Evolutionary conservation across 192 early-diverging fungal genomes (phyloP).

Genomic region (Linnemannia schmuckeri): DNA sequence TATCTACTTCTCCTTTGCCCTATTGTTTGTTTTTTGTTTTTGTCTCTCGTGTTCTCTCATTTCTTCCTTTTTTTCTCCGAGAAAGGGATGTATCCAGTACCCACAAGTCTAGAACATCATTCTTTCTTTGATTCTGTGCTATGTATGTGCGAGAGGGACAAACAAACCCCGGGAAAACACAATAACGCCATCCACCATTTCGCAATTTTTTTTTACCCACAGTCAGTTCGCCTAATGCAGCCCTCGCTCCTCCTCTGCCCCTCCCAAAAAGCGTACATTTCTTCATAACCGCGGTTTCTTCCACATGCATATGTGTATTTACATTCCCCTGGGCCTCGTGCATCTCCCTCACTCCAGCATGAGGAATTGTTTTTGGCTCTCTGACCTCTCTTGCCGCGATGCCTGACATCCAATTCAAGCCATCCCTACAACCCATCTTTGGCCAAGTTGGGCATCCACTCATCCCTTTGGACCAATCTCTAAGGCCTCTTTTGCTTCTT

Average conservation of each 20-base stretch:
- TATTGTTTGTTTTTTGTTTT: background rate
- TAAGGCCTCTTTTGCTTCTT: background rate
- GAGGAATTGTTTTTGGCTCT: background rate
- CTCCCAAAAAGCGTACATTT: background rate
- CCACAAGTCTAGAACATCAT: background rate
- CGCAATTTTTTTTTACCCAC: background rate
- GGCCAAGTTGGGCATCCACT: background rate
- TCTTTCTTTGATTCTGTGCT: background rate
- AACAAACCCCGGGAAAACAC: background rate
- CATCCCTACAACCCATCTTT: background rate
- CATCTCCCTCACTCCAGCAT: background rate
- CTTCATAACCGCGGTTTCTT: background rate
- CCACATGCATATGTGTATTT: background rate
- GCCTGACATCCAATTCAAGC: background rate
- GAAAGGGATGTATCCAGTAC: background rate
- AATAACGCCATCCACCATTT: background rate
- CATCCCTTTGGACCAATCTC: background rate
- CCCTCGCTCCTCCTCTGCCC: background rate
- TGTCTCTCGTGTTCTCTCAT: too few species aligned
- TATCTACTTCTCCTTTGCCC: slow-evolving; percentile 27
- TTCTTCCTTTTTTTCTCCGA: background rate
- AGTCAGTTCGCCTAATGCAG: background rate
- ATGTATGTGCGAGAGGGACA: background rate
- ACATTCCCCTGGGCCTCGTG: background rate
- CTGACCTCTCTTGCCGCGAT: background rate